Evolutionary conservation across 2,329 filamentous ascomycete species (phyloP), one percentile per base, ranked within the genome.

Genomic region (Leptographium flavum): DNA sequence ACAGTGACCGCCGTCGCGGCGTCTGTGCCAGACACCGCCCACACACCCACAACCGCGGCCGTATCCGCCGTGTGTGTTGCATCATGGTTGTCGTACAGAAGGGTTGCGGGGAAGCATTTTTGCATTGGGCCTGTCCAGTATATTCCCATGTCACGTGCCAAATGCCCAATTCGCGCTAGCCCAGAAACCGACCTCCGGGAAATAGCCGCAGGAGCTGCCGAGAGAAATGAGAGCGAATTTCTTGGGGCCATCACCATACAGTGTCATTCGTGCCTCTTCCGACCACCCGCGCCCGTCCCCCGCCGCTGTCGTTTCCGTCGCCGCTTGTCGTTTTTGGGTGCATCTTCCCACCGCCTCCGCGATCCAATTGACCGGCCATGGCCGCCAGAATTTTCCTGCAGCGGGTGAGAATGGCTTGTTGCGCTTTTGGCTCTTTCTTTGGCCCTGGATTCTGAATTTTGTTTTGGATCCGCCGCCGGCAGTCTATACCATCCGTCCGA

Each of bases 381-480:
- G 72, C 72, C 64, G 68, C 73, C 57, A 71, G 72, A 74, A 65
- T 75, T 63, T 64, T 76, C 61, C 63, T 76, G 57, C 69, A 68
- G 62, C 68, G 66, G 68, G 73, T 77, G 58, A n/a, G n/a, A n/a
- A n/a, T n/a, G n/a, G n/a, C n/a, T n/a, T n/a, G n/a, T n/a, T n/a
- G n/a, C n/a, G n/a, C n/a, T n/a, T n/a, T n/a, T n/a, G n/a, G n/a
- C n/a, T n/a, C n/a, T n/a, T n/a, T n/a, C n/a, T n/a, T n/a, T n/a
- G n/a, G n/a, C n/a, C n/a, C n/a, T n/a, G n/a, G n/a, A n/a, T n/a
- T n/a, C n/a, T n/a, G n/a, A n/a, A n/a, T n/a, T n/a, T n/a, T 60
- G 65, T 47, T 3, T 15, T 36, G 17, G 7, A 30, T n/a, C 3
- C 2, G 5, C 39, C 33, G 28, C 31, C 36, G 22, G 22, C 15